A percentile compares a stretch with the other conserved stretches of the same genome.
Conservation (phyloP, 2,329 filamentous ascomycete species). For the Epichloe sylvatica region DNA sequence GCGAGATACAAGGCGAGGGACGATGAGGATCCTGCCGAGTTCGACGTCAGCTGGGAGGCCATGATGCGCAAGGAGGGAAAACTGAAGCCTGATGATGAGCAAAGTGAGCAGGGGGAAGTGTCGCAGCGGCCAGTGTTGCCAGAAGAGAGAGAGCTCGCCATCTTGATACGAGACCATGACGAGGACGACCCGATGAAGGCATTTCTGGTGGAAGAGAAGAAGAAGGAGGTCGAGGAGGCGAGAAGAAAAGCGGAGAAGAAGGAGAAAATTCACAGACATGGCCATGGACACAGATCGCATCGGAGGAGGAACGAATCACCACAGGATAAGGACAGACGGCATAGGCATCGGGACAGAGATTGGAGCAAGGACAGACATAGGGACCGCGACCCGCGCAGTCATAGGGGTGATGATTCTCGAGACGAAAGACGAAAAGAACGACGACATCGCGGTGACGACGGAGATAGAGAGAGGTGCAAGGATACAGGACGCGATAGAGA, state of each 20-base stretch:
- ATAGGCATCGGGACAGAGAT: conserved; percentile 9
- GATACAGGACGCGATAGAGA: conserved; percentile 10
- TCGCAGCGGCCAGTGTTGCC: conserved; percentile 51
- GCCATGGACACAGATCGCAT: conserved; percentile 13
- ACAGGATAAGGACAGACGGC: conserved; percentile 13
- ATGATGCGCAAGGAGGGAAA: conserved; percentile 39
- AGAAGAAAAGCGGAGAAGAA: conserved; percentile 36
- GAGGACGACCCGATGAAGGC: conserved; percentile 97
- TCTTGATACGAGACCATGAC: conserved; percentile 66
- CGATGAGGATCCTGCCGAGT: conserved; percentile 53
- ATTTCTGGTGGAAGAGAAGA: conserved; percentile 81
- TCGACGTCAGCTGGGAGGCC: conserved; percentile 44
- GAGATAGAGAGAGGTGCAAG: conserved; percentile 7
- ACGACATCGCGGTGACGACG: conserved; percentile 12
- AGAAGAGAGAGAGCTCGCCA: conserved; percentile 68
- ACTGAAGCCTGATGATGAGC: conserved; percentile 29
- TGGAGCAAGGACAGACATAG: background rate
- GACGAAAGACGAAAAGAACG: conserved; percentile 14
- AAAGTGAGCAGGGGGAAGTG: conserved; percentile 32
- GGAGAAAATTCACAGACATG: conserved; percentile 33
- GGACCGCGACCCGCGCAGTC: conserved; percentile 7
- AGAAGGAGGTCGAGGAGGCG: conserved; percentile 68
- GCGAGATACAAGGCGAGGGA: conserved; percentile 81
- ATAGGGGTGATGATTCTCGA: conserved; percentile 6
- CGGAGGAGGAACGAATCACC: conserved; percentile 22